Percentiles rank a stretch among this genome's conserved stretches.
phyloP scores from a whole-genome alignment of 2,329 filamentous ascomycete species.

The Myrmaecium sp. region DNA sequence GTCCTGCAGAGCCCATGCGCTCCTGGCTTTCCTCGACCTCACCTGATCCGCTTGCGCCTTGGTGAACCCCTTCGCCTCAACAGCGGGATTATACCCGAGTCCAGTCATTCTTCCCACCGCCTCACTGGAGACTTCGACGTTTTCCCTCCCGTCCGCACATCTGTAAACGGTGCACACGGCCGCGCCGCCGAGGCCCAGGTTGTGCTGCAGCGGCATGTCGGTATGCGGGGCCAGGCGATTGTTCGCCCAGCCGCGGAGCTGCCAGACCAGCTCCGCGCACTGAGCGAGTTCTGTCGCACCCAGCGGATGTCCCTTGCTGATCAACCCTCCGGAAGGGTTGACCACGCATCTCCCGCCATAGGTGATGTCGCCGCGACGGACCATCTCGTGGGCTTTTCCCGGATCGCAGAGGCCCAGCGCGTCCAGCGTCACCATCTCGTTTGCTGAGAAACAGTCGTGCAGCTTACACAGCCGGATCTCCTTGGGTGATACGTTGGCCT shows the following conservation, averaged over 20 bases:
- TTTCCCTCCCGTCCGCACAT: slow-evolving; percentile 57
- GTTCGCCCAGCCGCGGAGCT: slow-evolving; percentile 88
- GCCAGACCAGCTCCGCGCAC: slow-evolving; percentile 90
- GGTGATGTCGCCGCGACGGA: slow-evolving; percentile 74
- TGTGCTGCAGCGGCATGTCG: slow-evolving; percentile 69
- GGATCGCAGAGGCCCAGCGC: slow-evolving; percentile 57
- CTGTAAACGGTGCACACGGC: slow-evolving; percentile 82
- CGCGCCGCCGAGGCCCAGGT: slow-evolving; percentile 79
- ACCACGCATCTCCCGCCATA: slow-evolving; percentile 71
- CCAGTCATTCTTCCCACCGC: slow-evolving; percentile 49
- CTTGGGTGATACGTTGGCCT: slow-evolving; percentile 48
- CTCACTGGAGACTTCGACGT: slow-evolving; percentile 41
- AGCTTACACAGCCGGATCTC: slow-evolving; percentile 79
- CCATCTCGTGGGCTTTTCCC: slow-evolving; percentile 83
- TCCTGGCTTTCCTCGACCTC: slow-evolving; percentile 49
- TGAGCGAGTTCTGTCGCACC: slow-evolving; percentile 91
- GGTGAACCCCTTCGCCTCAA: slow-evolving; percentile 78
- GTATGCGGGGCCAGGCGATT: slow-evolving; percentile 60
- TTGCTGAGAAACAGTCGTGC: slow-evolving; percentile 93
- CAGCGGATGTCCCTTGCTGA: slow-evolving; percentile 89
- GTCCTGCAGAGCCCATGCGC: slow-evolving; percentile 64
- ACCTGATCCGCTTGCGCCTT: slow-evolving; percentile 50
- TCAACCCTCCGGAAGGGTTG: slow-evolving; percentile 87
- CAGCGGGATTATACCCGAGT: slow-evolving; percentile 82
- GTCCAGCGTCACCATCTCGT: slow-evolving; percentile 84